Percentiles rank a stretch among this genome's conserved stretches.
phyloP scores from a whole-genome alignment of 441 rosid genomes.

The Brassica hybrid region DNA sequence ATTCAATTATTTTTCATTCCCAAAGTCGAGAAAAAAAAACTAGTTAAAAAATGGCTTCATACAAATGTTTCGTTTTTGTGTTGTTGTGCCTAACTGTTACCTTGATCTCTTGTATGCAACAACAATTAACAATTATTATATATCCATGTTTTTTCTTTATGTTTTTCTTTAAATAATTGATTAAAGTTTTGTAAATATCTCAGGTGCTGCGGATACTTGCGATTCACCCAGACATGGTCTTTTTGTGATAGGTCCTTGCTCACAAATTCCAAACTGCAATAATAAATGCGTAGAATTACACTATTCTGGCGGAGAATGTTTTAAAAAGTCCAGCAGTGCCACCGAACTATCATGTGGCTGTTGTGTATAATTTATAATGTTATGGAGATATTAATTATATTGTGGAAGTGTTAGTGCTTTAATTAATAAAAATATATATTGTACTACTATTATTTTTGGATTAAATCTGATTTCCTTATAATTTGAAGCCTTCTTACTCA shows the following conservation, averaged over 20 bases:
- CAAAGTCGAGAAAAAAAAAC: background rate
- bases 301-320: background rate
- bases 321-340: background rate
- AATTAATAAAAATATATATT: background rate
- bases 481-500: too few species aligned
- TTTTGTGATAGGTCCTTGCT: conserved; percentile 1
- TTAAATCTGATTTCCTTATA: too few species aligned
- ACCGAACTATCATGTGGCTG: conserved; percentile 10
- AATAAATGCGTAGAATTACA: background rate
- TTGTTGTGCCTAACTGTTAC: background rate
- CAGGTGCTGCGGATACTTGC: background rate
- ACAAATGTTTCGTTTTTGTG: background rate
- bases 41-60: background rate
- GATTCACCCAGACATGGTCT: background rate
- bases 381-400: background rate
- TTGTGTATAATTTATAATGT: background rate
- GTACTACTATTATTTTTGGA: background rate
- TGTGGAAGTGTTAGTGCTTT: background rate
- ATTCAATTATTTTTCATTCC: background rate
- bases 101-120: background rate
- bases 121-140: background rate
- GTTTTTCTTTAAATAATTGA: background rate
- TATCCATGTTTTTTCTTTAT: background rate
- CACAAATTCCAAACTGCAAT: conserved; percentile 2
- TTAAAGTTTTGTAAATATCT: background rate